Base-by-base conservation (phyloP, 2,329 filamentous ascomycete species). In the Albophoma yamanashiensis region DNA sequence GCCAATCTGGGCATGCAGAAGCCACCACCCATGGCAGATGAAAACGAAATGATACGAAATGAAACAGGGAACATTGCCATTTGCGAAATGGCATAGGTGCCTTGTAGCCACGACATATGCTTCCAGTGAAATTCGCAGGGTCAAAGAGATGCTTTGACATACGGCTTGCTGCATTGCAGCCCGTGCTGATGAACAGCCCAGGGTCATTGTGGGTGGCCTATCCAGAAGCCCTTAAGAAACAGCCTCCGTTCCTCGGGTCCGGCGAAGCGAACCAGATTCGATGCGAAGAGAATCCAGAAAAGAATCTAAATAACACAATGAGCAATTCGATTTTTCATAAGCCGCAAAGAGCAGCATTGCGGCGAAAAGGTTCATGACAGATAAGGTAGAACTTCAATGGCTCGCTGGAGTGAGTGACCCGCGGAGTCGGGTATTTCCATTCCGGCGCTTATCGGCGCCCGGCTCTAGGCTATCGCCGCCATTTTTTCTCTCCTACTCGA, bases 391-490 rank as follows among this genome's bases (percentile, higher is more conserved):
- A 27, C 4, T 20, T 15, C 17, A 6, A 42, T 20, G 40, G 40
- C 40, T 42, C 40, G 6, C n/a, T 15, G n/a, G n/a, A 15, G 27
- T 31, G 27, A 53, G 31, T 27, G n/a, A 15, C 15, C 45, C 11
- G 31, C 25, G 47, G 43, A 50, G 22, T 27, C 9, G 42, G 34
- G 56, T 60, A 60, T 60, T 61, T 62, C 60, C 58, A 60, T 57
- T 58, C 60, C 60, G 52, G 27, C 43, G 45, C 64, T 66, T 67
- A 66, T 66, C 64, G 59, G 50, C 55, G 56, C 15, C 15, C 57
- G 52, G 47, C 43, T 55, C 67, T 68, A 38, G 36, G 36, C 36
- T 38, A 69, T 69, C 66, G 66, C 60, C 55, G 59, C 62, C 59
- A 58, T 62, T 63, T 68, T 65, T 65, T 66, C 58, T 60, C 58